Conservation (phyloP, 805 yeast species). For the Metschnikowia lunata region DNA sequence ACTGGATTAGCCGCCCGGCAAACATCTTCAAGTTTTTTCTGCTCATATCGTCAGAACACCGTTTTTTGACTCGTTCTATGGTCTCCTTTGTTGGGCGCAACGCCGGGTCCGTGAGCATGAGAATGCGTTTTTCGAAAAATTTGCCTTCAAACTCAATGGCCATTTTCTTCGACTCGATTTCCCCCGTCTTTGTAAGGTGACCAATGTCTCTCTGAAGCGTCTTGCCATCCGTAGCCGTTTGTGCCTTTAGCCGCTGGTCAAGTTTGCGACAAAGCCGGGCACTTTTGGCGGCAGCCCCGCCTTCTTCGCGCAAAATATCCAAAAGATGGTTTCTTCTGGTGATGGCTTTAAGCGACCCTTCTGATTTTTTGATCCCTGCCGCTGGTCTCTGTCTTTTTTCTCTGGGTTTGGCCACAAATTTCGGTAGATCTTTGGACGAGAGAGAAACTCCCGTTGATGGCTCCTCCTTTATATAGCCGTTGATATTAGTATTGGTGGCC, state of each 20-base stretch:
- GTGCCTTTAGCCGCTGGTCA: conserved; percentile 26
- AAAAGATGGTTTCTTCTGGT: conserved; percentile 28
- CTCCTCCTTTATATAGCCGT: background rate
- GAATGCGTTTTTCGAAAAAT: conserved; percentile 26
- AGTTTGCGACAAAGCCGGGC: conserved; percentile 29
- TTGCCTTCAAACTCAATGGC: conserved; percentile 25
- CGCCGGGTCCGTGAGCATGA: conserved; percentile 27
- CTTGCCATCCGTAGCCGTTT: conserved; percentile 34
- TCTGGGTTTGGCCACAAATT: conserved; percentile 6
- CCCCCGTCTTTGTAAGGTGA: conserved; percentile 19
- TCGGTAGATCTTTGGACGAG: conserved; percentile 10
- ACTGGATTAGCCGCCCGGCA: conserved; percentile 9
- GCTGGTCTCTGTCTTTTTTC: background rate
- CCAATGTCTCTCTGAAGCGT: conserved; percentile 38
- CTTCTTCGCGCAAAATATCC: conserved; percentile 28
- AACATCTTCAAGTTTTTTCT: conserved; percentile 10
- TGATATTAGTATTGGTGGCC: too few species aligned
- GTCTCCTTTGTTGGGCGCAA: conserved; percentile 25
- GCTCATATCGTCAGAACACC: conserved; percentile 13
- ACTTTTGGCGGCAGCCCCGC: conserved; percentile 36
- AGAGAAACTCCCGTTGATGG: background rate
- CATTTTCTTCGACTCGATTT: conserved; percentile 22
- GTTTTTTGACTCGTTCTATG: conserved; percentile 24
- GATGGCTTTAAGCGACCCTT: conserved; percentile 25
- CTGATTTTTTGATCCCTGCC: background rate